phyloP scores from a whole-genome alignment of 495 filamentous ascomycete genomes.

The Aspergillus coremiiformis region DNA sequence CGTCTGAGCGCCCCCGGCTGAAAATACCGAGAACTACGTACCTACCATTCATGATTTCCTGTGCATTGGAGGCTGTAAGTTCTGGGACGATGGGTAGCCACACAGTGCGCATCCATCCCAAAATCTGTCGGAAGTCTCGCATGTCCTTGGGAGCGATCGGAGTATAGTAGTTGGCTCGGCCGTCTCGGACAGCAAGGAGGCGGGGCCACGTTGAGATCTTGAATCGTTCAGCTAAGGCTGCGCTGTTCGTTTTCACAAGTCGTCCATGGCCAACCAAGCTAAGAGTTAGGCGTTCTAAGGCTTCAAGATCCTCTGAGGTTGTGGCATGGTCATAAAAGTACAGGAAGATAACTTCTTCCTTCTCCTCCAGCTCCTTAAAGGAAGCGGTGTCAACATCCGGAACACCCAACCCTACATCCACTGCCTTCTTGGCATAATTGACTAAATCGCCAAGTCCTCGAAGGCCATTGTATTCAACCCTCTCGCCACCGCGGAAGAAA shows the following conservation, averaged over 20 bases:
- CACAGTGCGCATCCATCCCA: constrained; percentile 89
- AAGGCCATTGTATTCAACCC: constrained; percentile 87
- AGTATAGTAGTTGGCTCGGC: constrained; percentile 79
- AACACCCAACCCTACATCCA: constrained; percentile 68
- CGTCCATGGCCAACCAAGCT: constrained; percentile 85
- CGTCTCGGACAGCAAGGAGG: constrained; percentile 81
- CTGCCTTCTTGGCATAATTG: constrained; percentile 75
- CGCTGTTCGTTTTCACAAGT: constrained; percentile 79
- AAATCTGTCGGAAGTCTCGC: constrained; percentile 72
- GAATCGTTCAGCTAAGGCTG: constrained; percentile 65
- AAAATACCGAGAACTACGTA: constrained; percentile 88
- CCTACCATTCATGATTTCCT: constrained; percentile 90
- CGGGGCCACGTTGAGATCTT: constrained; percentile 95
- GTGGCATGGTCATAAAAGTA: constrained; percentile 97
- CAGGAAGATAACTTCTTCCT: constrained; percentile 88
- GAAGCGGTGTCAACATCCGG: constrained; percentile 66
- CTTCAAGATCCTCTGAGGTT: constrained; percentile 80
- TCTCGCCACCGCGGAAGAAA: constrained; percentile 88
- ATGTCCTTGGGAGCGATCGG: constrained; percentile 79
- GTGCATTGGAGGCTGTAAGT: constrained; percentile 80
- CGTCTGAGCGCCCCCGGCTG: constrained; percentile 67
- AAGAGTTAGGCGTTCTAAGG: constrained; percentile 76
- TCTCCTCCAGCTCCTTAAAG: constrained; percentile 83
- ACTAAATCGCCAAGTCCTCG: constrained; percentile 89
- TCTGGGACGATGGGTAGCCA: constrained; percentile 99